Percentiles rank a stretch among this genome's conserved stretches.
phyloP scores from a whole-genome alignment of 768 basidiomycete species.

The Chiua virens region DNA sequence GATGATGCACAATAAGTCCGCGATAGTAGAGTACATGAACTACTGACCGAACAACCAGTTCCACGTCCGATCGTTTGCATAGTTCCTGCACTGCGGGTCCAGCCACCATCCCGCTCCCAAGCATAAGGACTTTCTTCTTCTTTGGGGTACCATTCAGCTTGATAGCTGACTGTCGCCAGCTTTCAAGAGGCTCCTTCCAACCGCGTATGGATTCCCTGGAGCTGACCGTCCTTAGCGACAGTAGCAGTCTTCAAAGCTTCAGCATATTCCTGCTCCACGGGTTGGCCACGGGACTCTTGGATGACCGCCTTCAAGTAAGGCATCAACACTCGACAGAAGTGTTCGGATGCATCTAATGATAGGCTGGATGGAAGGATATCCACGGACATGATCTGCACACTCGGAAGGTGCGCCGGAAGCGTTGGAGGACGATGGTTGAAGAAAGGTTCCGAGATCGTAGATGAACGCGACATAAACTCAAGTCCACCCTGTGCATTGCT shows the following conservation, averaged over 20 bases:
- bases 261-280: conserved; percentile 27
- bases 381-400: conserved; percentile 81
- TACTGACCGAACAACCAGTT: conserved; percentile 76
- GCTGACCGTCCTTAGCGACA: conserved; percentile 57
- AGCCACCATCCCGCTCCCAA: conserved; percentile 96
- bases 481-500: conserved; percentile 63
- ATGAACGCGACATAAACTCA: conserved; percentile 74
- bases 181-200: conserved; percentile 51
- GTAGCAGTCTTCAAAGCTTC: conserved; percentile 68
- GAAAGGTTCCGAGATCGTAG: conserved; percentile 77
- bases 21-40: conserved; percentile 3
- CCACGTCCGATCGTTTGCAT: conserved; percentile 57
- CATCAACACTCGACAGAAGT: conserved; percentile 66
- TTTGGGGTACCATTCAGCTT: conserved; percentile 10
- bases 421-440: conserved; percentile 49
- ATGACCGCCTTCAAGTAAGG: conserved; percentile 69
- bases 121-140: conserved; percentile 71
- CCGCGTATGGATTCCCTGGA: conserved; percentile 58
- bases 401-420: conserved; percentile 47
- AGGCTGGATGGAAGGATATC: conserved; percentile 89
- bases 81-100: conserved; percentile 83
- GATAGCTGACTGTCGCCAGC: conserved; percentile 33
- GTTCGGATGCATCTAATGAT: conserved; percentile 75
- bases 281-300: conserved; percentile 35
- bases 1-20: conserved; percentile 15